Conservation (phyloP, 129 eudicot species). For the Flaveria linearis region DNA sequence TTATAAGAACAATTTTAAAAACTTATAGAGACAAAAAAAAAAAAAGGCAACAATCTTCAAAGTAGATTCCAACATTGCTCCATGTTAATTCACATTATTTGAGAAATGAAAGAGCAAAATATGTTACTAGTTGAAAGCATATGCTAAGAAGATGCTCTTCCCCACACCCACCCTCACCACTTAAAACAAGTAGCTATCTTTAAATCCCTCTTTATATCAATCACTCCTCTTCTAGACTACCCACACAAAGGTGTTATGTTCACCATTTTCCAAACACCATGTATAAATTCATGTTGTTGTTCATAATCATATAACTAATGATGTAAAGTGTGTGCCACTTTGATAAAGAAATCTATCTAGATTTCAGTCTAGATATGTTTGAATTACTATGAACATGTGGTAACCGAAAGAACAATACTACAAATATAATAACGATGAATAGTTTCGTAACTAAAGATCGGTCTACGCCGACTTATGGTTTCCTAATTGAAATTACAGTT, state of each 20-base stretch:
- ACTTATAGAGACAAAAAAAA: neutral
- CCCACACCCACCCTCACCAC: neutral
- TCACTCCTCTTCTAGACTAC: neutral
- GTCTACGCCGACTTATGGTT: no score
- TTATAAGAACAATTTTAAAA: neutral
- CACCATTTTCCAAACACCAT: neutral
- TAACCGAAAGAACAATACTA: neutral
- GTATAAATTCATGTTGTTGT: neutral
- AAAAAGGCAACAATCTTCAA: neutral
- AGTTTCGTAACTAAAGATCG: neutral
- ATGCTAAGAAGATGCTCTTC: constrained; percentile 30
- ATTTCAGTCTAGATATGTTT: no score
- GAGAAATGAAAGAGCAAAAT: constrained; percentile 8
- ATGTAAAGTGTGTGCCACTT: neutral
- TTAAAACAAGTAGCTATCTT: neutral
- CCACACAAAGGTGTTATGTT: neutral
- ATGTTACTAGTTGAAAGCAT: constrained; percentile 3
- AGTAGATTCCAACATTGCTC: neutral
- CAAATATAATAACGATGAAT: neutral
- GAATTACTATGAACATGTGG: no score
- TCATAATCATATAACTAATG: neutral
- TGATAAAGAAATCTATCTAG: no score
- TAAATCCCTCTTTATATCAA: neutral
- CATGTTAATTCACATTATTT: neutral
- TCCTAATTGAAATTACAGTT: no score